Base-by-base conservation (phyloP, 352 stramenopile genomes). In the Pythium vanterpoolii region DNA sequence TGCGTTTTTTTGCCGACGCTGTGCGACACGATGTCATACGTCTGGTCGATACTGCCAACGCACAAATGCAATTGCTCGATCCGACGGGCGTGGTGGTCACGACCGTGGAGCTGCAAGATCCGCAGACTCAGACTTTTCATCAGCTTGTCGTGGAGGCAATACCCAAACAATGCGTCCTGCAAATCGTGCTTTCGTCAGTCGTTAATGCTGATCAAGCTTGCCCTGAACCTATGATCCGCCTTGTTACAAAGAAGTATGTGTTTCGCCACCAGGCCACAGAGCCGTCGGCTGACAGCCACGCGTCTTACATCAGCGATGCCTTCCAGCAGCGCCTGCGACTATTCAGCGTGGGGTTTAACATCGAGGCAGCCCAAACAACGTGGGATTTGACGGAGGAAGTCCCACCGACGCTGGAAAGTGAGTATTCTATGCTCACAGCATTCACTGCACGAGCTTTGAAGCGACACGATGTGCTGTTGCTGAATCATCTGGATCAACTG, bases 1-100 rank as follows among this genome's bases (percentile, higher is more conserved):
- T 70, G 3, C 48, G 13, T 26, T 79, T 77, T 30, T 83, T 87
- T 43, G 56, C 68, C 0, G 71, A 80, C 19, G 74, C 68, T 39
- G 71, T 77, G n/a, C 33, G 33, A 0, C 56, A 27, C 26, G 77
- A 87, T 21, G 26, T 76, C 27, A 44, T 40, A 6, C 64, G 71
- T 11, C 57, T 87, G 13, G 6, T 30, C 21, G 28, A 31, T 2
- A 6, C 18, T 42, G 9, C 26, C 0, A 4, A 44, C 2, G 34
- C 28, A 10, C 39, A 51, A 31, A 8, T 68, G 30, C 16, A 31
- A 3, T 14, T 74, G n/a, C 33, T 75, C 4, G 52, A 50, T 18
- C 55, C 46, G 1, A 19, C 19, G 6, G 52, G 55, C 11, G 23
- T 60, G 3, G 4, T 57, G 3, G 30, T 77, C 42, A 61, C 52